Evolutionary conservation across 2,329 filamentous ascomycete species (phyloP), one percentile per base, ranked within the genome.

Genomic region (Hypoxylon sp.): DNA sequence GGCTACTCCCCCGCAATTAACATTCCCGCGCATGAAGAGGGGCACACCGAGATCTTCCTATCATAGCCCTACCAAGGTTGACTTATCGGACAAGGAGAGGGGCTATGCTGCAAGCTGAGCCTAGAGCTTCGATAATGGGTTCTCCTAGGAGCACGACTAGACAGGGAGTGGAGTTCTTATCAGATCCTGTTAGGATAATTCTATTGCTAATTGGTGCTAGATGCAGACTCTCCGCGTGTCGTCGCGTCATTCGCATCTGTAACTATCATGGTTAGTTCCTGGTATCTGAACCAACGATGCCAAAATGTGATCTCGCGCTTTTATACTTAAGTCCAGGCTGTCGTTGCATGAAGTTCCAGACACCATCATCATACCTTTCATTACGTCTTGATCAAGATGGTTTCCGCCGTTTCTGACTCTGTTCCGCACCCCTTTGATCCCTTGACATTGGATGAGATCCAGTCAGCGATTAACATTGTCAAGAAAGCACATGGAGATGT

Each of bases 361-460:
- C 43, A 51, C 13, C 11, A 30, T 50, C 43, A 49, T 19, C 38
- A 17, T 28, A 65, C 56, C 32, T 23, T 21, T 56, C 19, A 28
- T 58, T 28, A 21, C 32, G 52, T 36, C 36, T 21, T 36, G 34
- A 43, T 60, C 67, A 72, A 49, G 32, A 76, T 76, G 73, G 70
- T 63, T 65, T 63, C 69, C 41, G 61, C 72, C 58, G 65, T 64
- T 55, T 63, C 68, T 32, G 68, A 64, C 51, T 23, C 60, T 7
- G 59, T 66, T n/a, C 73, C 68, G 19, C 90, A 97, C 75, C 93
- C 93, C 5, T 87, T 96, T 70, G 93, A 97, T 75, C 93, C 93
- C 58, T 88, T 97, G 49, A 87, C 86, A 9, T 83, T 86, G 9
- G 80, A 83, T 1, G 94, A 97, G 80, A 97, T 97, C 73, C 89